A percentile compares a stretch with the other conserved stretches of the same genome.
Evolutionary conservation across 352 stramenopile genomes (phyloP).

Genomic region (Globisporangium uncinulatum): DNA sequence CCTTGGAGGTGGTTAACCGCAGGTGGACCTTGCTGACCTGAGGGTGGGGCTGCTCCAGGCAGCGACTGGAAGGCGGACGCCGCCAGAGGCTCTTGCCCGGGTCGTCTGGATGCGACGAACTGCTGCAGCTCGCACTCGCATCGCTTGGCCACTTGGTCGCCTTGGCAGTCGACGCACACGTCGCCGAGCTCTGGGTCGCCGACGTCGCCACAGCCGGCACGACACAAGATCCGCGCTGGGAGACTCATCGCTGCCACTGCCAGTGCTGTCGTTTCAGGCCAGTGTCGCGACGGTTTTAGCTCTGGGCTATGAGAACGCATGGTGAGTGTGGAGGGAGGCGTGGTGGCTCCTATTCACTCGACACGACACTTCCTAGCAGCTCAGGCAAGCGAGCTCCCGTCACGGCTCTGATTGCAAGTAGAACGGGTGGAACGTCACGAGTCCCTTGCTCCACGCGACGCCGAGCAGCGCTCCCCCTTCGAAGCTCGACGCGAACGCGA

Average conservation of each 20-base stretch:
- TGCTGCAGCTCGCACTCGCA: constrained; percentile 37
- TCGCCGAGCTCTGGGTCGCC: constrained; percentile 54
- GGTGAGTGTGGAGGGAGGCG: neutral
- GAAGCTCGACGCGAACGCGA: constrained; percentile 65
- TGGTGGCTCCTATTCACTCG: neutral
- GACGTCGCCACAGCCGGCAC: constrained; percentile 45
- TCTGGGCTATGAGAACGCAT: neutral
- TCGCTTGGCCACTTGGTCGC: constrained; percentile 34
- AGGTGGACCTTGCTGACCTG: constrained; percentile 25
- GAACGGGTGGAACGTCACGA: constrained; percentile 78
- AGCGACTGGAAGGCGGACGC: neutral
- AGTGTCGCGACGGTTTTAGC: neutral
- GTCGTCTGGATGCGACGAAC: constrained; percentile 18
- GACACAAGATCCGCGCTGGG: constrained; percentile 39
- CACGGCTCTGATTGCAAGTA: constrained; percentile 42
- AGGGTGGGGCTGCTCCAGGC: neutral
- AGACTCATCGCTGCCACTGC: constrained; percentile 30
- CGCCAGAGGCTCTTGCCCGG: neutral
- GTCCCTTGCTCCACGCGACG: constrained; percentile 68
- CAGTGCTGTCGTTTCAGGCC: neutral
- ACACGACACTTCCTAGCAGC: neutral
- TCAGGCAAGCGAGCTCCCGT: neutral
- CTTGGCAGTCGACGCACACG: constrained; percentile 65
- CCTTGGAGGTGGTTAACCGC: constrained; percentile 53
- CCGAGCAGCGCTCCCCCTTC: constrained; percentile 63